Evolutionary conservation across 1,284 basidiomycete species (phyloP).

Genomic region (Ustilago cynodontis): DNA sequence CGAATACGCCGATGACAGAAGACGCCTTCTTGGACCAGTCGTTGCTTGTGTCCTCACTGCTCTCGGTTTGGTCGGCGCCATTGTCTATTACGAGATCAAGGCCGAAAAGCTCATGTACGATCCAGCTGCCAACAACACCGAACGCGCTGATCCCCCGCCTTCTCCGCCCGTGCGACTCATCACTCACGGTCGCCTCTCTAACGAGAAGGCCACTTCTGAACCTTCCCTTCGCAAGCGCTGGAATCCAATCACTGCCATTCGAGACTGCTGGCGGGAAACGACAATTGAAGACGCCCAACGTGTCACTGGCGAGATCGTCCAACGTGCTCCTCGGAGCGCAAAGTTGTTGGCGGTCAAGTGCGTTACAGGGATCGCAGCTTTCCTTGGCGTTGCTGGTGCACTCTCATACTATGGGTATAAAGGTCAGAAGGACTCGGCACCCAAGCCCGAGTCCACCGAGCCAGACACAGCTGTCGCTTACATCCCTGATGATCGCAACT

Average conservation of each 20-base stretch:
- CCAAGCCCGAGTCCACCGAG: background rate
- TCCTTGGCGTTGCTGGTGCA: background rate
- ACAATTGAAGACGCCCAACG: background rate
- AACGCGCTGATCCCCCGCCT: background rate
- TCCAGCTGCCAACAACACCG: background rate
- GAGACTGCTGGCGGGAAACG: background rate
- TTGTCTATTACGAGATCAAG: background rate
- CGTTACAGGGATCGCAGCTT: background rate
- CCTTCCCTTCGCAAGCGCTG: constrained; percentile 11
- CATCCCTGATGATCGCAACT: background rate
- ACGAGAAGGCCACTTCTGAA: background rate
- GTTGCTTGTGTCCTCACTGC: background rate
- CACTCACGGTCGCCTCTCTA: background rate
- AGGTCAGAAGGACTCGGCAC: background rate
- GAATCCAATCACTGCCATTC: background rate
- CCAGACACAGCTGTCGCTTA: background rate
- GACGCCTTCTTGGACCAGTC: background rate
- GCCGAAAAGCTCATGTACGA: background rate
- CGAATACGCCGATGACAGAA: background rate
- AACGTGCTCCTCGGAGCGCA: background rate
- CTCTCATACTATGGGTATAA: constrained; percentile 6
- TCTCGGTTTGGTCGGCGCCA: background rate
- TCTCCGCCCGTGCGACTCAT: background rate
- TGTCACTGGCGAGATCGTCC: background rate
- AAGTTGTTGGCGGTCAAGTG: constrained; percentile 6